These are phyloP conservation scores for Septoria petroselini DNA, from an alignment of 2,329 filamentous ascomycete species.

Conservation along the genomic window DNA sequence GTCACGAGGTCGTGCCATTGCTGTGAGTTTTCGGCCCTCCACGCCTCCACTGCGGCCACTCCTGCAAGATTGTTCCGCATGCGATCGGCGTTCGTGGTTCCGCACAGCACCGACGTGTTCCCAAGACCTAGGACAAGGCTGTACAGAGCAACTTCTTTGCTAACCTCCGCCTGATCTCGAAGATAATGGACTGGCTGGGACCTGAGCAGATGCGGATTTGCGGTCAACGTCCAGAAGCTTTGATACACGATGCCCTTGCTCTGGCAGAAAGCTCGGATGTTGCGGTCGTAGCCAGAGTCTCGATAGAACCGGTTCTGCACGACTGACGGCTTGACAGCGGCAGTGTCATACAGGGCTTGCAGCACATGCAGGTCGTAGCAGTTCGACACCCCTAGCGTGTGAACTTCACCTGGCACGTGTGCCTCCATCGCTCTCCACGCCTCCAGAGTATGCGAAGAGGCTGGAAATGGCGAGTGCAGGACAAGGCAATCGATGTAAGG, in stretches of 20 bases:
- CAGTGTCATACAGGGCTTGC: slow-evolving; percentile 49
- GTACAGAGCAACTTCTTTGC: slow-evolving; percentile 53
- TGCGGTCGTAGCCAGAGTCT: slow-evolving; percentile 57
- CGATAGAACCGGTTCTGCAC: slow-evolving; percentile 74
- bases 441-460: slow-evolving; percentile 53
- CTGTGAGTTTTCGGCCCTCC: slow-evolving; percentile 10
- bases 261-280: slow-evolving; percentile 57
- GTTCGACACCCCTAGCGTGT: slow-evolving; percentile 73
- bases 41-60: slow-evolving; percentile 31
- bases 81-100: slow-evolving; percentile 51
- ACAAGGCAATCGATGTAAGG: slow-evolving; percentile 58
- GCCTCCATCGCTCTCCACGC: slow-evolving; percentile 66
- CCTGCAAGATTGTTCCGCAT: slow-evolving; percentile 55
- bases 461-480: slow-evolving; percentile 57
- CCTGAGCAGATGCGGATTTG: slow-evolving; percentile 53
- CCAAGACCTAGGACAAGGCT: slow-evolving; percentile 54
- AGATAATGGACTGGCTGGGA: slow-evolving; percentile 51
- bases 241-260: slow-evolving; percentile 56
- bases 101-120: slow-evolving; percentile 53
- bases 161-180: slow-evolving; percentile 44
- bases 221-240: slow-evolving; percentile 61
- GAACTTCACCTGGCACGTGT: slow-evolving; percentile 64
- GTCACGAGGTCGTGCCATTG: slow-evolving; percentile 6
- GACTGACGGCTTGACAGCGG: slow-evolving; percentile 55
- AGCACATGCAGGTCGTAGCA: slow-evolving; percentile 56